A percentile compares a stretch with the other conserved stretches of the same genome.
phyloP scores from a whole-genome alignment of 2,329 filamentous ascomycete species.

The Aspergillus ibericus region DNA sequence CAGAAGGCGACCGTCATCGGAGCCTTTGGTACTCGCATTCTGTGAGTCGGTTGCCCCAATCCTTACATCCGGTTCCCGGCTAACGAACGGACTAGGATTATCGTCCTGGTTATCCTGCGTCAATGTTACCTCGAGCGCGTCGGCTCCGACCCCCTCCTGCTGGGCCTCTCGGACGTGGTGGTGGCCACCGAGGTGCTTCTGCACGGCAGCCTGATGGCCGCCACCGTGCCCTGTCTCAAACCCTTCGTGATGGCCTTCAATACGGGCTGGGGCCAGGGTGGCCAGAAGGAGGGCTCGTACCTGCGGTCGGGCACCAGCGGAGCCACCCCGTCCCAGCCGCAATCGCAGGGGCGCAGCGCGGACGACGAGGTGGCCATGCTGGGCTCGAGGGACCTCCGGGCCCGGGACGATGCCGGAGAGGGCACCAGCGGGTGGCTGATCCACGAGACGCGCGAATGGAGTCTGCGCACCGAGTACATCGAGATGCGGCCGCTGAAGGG shows the following conservation, averaged over 20 bases:
- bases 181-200: constrained; percentile 42
- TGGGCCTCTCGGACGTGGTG: constrained; percentile 32
- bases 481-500: not conserved
- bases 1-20: constrained; percentile 17
- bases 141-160: constrained; percentile 27
- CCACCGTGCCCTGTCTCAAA: constrained; percentile 45
- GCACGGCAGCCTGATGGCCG: constrained; percentile 43
- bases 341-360: not conserved
- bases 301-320: not conserved
- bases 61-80: too few species aligned
- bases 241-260: constrained; percentile 44
- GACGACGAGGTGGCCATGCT: not conserved
- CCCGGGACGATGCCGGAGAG: not conserved
- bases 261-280: constrained; percentile 35
- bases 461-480: not conserved
- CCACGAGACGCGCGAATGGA: constrained; percentile 4
- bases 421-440: not conserved
- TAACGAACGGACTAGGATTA: not conserved
- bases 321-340: not conserved
- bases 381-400: not conserved
- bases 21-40: constrained; percentile 17
- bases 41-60: constrained; percentile 2
- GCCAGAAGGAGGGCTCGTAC: constrained; percentile 1
- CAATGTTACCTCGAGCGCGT: constrained; percentile 34
- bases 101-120: constrained; percentile 35